Base-by-base conservation (phyloP, 352 stramenopile genomes). In the Pythium sp. region DNA sequence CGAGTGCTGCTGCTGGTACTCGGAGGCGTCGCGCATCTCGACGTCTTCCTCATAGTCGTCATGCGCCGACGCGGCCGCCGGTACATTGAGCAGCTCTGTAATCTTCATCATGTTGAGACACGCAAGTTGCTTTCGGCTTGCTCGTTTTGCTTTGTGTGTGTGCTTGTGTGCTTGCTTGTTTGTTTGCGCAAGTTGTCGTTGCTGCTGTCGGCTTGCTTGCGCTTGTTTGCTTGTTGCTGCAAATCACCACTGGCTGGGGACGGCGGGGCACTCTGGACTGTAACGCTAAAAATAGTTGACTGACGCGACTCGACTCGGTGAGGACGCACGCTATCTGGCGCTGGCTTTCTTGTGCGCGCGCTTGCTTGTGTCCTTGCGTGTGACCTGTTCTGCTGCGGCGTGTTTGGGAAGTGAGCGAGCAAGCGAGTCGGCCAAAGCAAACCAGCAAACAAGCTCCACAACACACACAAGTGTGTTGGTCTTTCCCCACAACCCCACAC, bases 51-150 rank as follows among this genome's bases (percentile, higher is more conserved):
- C 11, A 20, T n/a, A 30, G 22, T 15, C 49, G 36, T 5, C 12
- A 22, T 18, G 51, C 28, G 20, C 38, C 47, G 30, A 15, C 22
- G 12, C 36, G 11, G 53, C 22, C 20, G 56, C 15, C 56, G 72
- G 58, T 46, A 68, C 69, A 36, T 77, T 81, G 49, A 83, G 67
- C 18, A 83, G 67, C 32, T 77, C 72, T 2, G 73, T 62, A 43
- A 82, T 82, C 71, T 75, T 77, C 75, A 81, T 81, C 30, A 34
- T 20, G 5, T n/a, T 32, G 56, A 8, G 5, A 22, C 43, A 9
- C 43, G 43, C 20, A 22, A n/a, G 18, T 51, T 51, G 43, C 43
- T 51, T n/a, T n/a, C 51, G 5, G 11, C 51, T 34, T 58, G 49
- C 20, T 28, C 30, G 46, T 55, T 15, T 54, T 53, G 22, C 6